Conservation (phyloP, 768 basidiomycete genomes). For the Boletus rubroflammeus region DNA sequence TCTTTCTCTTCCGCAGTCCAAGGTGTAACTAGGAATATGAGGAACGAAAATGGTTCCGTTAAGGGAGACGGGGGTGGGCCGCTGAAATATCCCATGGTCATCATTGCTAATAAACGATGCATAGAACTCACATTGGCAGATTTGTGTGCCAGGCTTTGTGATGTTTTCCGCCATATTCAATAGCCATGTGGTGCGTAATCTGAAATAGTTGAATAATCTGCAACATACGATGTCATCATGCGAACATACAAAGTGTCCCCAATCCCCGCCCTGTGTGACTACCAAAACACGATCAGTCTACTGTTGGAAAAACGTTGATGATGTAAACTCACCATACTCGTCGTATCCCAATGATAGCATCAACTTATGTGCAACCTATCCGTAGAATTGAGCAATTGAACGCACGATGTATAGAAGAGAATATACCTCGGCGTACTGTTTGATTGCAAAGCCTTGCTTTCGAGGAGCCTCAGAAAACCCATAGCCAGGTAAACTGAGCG, state of each 20-base stretch:
- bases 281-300: background rate
- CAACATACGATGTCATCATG: background rate
- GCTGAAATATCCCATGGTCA: slow-evolving; percentile 9
- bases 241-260: slow-evolving; percentile 37
- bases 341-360: slow-evolving; percentile 48
- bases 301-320: background rate
- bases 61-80: slow-evolving; percentile 20
- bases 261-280: slow-evolving; percentile 52
- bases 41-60: slow-evolving; percentile 26
- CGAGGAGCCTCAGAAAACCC: slow-evolving; percentile 58
- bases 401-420: background rate
- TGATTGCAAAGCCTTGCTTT: slow-evolving; percentile 45
- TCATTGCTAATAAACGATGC: background rate
- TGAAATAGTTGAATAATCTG: slow-evolving; percentile 9
- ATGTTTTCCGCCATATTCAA: slow-evolving; percentile 38
- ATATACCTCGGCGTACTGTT: slow-evolving; percentile 55
- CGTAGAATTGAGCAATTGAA: slow-evolving; percentile 1
- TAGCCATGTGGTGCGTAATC: slow-evolving; percentile 36
- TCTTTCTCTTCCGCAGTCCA: slow-evolving; percentile 28
- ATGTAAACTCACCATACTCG: slow-evolving; percentile 39
- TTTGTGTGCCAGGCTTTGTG: slow-evolving; percentile 55
- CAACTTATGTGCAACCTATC: slow-evolving; percentile 44
- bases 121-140: slow-evolving; percentile 36
- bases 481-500: slow-evolving; percentile 54
- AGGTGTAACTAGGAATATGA: slow-evolving; percentile 27